Percentiles rank a stretch among this genome's conserved stretches.
Evolutionary conservation across 2,329 filamentous ascomycete species (phyloP).

Genomic region (Monilinia vaccinii-corymbosi): DNA sequence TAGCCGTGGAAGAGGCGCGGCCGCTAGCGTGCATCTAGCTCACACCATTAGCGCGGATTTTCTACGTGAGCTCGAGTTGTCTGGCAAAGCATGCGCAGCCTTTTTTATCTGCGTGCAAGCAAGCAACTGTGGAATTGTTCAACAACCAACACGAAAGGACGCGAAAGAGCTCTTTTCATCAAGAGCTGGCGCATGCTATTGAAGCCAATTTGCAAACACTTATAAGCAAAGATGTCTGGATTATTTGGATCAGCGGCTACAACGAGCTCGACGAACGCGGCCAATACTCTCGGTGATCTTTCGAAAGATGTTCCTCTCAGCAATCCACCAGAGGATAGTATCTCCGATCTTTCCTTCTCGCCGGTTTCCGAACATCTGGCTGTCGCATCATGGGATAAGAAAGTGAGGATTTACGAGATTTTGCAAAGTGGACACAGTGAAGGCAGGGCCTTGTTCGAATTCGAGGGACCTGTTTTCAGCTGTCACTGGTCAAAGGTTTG

Average conservation of each 20-base stretch:
- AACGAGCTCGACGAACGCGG: slow-evolving; percentile 37
- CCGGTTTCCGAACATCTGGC: slow-evolving; percentile 72
- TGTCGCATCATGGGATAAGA: slow-evolving; percentile 94
- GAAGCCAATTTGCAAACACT: background rate
- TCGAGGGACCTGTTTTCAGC: slow-evolving; percentile 75
- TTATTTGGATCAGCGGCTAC: slow-evolving; percentile 47
- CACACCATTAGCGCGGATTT: background rate
- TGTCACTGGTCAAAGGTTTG: slow-evolving; percentile 82
- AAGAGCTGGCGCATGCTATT: background rate
- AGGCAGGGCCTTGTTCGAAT: slow-evolving; percentile 78
- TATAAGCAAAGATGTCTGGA: slow-evolving; percentile 46
- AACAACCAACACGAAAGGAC: background rate
- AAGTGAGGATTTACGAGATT: slow-evolving; percentile 94
- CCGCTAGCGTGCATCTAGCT: slow-evolving; percentile 2
- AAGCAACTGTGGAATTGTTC: slow-evolving; percentile 1
- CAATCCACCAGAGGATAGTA: slow-evolving; percentile 76
- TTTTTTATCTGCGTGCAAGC: slow-evolving; percentile 7
- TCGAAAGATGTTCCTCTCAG: slow-evolving; percentile 76
- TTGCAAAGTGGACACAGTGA: slow-evolving; percentile 66
- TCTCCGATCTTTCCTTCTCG: slow-evolving; percentile 81
- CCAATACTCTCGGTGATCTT: slow-evolving; percentile 79
- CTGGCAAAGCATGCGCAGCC: slow-evolving; percentile 1
- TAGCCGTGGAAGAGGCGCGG: slow-evolving; percentile 2
- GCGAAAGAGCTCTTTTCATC: background rate
- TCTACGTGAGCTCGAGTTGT: background rate